phyloP scores from a whole-genome alignment of 345 rosid species.

The Camelina neglecta region DNA sequence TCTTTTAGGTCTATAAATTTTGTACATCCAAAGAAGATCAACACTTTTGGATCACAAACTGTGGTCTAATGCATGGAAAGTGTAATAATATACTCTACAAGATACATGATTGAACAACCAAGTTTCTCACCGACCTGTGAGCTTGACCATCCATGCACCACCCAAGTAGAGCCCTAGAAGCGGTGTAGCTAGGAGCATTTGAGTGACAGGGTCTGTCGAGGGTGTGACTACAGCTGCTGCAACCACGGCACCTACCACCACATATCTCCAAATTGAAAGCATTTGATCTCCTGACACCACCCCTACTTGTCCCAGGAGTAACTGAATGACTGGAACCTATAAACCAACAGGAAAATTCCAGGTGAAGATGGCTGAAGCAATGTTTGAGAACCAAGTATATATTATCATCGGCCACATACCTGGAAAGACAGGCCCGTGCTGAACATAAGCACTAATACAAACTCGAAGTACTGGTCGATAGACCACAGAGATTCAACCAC shows the following conservation, averaged over 20 bases:
- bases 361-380: conserved; percentile 26
- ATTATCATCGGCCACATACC: conserved; percentile 48
- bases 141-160: conserved; percentile 93
- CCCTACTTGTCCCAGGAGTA: conserved; percentile 91
- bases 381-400: conserved; percentile 1
- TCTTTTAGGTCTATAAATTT: conserved; percentile 21
- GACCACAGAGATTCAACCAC: conserved; percentile 98
- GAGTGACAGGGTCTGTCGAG: conserved; percentile 97
- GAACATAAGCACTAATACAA: conserved; percentile 96
- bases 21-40: conserved; percentile 1
- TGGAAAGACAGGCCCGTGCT: conserved; percentile 98
- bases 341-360: conserved; percentile 6
- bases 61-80: conserved; percentile 28
- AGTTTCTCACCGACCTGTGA: conserved; percentile 67
- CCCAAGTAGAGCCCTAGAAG: conserved; percentile 94
- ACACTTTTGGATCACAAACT: conserved; percentile 20
- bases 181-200: conserved; percentile 85
- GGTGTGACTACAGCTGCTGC: conserved; percentile 97
- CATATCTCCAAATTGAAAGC: conserved; percentile 97
- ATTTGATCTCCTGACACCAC: conserved; percentile 88
- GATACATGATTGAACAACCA: conserved; percentile 28
- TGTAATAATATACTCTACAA: conserved; percentile 33
- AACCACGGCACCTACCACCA: conserved; percentile 90
- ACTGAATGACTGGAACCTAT: conserved; percentile 97
- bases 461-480: conserved; percentile 97